Evolutionary conservation across 257 asterid genomes (phyloP).

Genomic region (Forsythia suspensa): DNA sequence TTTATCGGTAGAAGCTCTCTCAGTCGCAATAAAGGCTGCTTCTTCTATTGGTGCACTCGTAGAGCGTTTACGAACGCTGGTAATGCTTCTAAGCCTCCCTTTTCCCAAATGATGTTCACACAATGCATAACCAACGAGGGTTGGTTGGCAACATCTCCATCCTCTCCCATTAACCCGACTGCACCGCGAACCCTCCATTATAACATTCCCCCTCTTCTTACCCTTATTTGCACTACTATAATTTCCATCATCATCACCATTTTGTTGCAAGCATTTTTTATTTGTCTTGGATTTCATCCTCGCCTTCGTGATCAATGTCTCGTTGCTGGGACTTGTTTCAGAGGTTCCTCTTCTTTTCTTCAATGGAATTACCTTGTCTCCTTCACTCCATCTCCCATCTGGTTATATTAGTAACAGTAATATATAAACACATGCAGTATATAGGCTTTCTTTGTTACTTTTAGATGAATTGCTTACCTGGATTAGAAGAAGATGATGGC

Average conservation of each 20-base stretch:
- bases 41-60: not conserved
- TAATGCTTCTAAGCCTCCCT: slow-evolving; percentile 57
- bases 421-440: too few relatives aligned
- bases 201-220: slow-evolving; percentile 52
- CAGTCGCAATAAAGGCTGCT: too few relatives aligned
- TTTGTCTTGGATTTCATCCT: slow-evolving; percentile 62
- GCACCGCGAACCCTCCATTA: slow-evolving; percentile 76
- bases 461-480: slow-evolving; percentile 13
- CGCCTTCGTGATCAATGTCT: not conserved
- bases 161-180: slow-evolving; percentile 86
- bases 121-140: slow-evolving; percentile 69
- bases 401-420: not conserved
- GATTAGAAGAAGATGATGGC: slow-evolving; percentile 26
- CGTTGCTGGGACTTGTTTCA: slow-evolving; percentile 21
- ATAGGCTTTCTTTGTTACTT: too few relatives aligned
- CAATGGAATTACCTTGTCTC: slow-evolving; percentile 44
- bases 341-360: slow-evolving; percentile 55
- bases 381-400: slow-evolving; percentile 31
- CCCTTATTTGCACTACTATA: slow-evolving; percentile 27
- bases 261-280: slow-evolving; percentile 41
- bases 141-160: slow-evolving; percentile 77
- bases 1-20: too few relatives aligned
- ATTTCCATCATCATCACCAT: not conserved
- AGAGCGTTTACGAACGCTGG: slow-evolving; percentile 23
- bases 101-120: slow-evolving; percentile 82